These are phyloP conservation scores for Podila clonocystis DNA, from an alignment of 192 early-diverging fungal genomes.

Conservation along the genomic window DNA sequence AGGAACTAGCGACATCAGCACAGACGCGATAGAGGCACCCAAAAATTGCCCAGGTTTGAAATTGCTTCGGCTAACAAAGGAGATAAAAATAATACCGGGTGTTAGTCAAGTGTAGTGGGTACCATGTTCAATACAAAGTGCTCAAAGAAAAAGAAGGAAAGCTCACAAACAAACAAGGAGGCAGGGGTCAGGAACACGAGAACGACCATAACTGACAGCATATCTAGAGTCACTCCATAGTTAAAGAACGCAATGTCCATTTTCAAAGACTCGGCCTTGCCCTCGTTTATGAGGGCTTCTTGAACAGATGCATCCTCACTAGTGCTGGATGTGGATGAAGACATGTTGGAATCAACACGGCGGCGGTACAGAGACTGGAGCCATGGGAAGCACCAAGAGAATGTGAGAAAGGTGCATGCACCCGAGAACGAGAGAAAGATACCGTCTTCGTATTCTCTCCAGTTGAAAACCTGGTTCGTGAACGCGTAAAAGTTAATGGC, in stretches of 20 bases:
- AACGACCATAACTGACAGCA: neutral
- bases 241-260: neutral
- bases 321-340: neutral
- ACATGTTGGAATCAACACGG: neutral
- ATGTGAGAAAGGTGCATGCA: neutral
- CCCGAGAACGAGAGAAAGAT: slow-evolving; percentile 4
- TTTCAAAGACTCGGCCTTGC: neutral
- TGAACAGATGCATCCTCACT: too few relatives aligned
- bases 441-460: slow-evolving; percentile 9
- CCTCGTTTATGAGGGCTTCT: neutral
- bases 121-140: neutral
- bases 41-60: neutral
- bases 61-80: neutral
- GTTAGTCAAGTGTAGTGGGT: neutral
- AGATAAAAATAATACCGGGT: neutral
- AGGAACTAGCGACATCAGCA: slow-evolving; percentile 7
- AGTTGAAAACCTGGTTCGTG: slow-evolving; percentile 16
- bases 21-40: neutral
- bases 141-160: neutral
- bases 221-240: neutral
- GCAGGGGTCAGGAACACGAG: neutral
- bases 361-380: slow-evolving; percentile 13
- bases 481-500: neutral
- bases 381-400: slow-evolving; percentile 3
- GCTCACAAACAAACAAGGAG: neutral